phyloP scores from a whole-genome alignment of 176 grass and related monocot species.

The Poa pratensis region DNA sequence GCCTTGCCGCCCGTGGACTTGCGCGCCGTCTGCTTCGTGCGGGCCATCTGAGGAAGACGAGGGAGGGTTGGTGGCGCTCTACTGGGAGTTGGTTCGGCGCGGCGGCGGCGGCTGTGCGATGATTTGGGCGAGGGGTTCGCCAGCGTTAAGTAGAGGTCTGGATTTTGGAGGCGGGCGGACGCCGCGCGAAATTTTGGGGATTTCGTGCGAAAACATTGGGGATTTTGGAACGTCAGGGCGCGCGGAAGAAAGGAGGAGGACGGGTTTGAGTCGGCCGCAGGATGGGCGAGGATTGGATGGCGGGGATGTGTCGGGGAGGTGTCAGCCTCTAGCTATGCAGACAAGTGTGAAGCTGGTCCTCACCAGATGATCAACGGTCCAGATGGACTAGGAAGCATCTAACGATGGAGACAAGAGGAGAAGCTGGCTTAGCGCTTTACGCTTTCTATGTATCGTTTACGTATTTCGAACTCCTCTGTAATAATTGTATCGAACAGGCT shows the following conservation, averaged over 20 bases:
- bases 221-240: neutral
- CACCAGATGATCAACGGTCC: no score
- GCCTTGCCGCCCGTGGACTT: constrained; percentile 82
- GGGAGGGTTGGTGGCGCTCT: neutral
- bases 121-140: neutral
- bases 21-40: constrained; percentile 72
- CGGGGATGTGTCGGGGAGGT: neutral
- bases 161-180: neutral
- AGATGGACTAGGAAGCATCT: no score
- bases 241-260: no score
- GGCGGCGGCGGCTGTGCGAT: neutral
- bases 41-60: constrained; percentile 42
- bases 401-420: no score
- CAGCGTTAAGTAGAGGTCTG: neutral
- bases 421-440: no score
- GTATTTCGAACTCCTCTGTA: no score
- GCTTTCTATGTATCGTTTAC: no score
- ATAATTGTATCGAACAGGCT: no score
- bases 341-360: no score
- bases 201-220: no score
- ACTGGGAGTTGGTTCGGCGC: neutral
- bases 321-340: no score
- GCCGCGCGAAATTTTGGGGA: neutral
- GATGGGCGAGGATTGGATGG: neutral
- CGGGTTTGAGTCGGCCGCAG: neutral